Evolutionary conservation across 2,329 filamentous ascomycete species (phyloP).

Genomic region (Fusarium agapanthi): DNA sequence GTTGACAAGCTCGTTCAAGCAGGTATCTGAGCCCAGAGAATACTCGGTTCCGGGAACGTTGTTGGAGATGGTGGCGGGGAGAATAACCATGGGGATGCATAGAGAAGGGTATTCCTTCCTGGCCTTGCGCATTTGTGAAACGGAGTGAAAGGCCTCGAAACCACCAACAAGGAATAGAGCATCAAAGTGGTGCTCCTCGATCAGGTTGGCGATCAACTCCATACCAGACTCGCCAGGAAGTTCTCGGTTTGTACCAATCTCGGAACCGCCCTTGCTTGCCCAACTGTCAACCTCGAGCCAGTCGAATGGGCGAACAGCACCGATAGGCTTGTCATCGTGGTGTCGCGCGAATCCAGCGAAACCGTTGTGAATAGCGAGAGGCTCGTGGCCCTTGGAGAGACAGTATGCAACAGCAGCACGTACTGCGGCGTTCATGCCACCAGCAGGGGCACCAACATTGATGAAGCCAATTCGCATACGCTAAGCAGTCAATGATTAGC

Average conservation of each 20-base stretch:
- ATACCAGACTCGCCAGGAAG: constrained; percentile 87
- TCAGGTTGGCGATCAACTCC: constrained; percentile 81
- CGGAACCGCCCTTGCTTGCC: constrained; percentile 96
- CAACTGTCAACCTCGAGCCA: constrained; percentile 96
- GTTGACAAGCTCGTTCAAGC: constrained; percentile 90
- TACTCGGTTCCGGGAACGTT: constrained; percentile 98
- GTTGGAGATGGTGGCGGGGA: constrained; percentile 98
- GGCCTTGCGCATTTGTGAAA: constrained; percentile 86
- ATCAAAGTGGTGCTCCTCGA: constrained; percentile 88
- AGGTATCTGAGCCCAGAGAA: constrained; percentile 95
- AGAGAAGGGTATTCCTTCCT: constrained; percentile 82
- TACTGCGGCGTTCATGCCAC: constrained; percentile 97
- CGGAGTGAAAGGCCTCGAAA: constrained; percentile 94
- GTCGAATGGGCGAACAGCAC: constrained; percentile 83
- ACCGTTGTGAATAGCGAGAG: constrained; percentile 93
- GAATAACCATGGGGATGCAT: constrained; percentile 88
- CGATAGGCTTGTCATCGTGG: constrained; percentile 81
- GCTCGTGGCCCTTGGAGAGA: constrained; percentile 88
- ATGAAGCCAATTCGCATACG: constrained; percentile 94
- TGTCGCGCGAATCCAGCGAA: constrained; percentile 94
- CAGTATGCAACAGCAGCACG: constrained; percentile 94
- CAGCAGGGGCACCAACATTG: constrained; percentile 94
- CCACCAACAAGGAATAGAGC: constrained; percentile 92
- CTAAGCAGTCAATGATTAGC: constrained; percentile 55
- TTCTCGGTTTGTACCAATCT: constrained; percentile 97